Evolutionary conservation across 2,329 filamentous ascomycete species (phyloP), one percentile per base, ranked within the genome.

Genomic region (Diaporthe eres): DNA sequence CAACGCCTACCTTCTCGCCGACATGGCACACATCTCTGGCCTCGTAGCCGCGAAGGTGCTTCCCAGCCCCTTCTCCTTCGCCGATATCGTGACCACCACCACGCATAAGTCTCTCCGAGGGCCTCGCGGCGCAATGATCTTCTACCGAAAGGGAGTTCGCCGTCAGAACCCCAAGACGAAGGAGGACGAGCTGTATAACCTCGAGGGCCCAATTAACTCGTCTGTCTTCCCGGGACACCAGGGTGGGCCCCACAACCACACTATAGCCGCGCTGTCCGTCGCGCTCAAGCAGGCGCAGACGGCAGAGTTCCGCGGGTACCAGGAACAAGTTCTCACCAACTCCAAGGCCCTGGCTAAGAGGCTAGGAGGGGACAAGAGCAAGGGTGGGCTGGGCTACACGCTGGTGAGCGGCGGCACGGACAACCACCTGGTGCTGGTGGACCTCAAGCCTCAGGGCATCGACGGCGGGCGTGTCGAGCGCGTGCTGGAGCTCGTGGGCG

Each of bases 221-320:
- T 98, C 96, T 74, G 97, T 99, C 77, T 99, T 99, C 89, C 97
- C 97, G 22, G 97, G 97, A 74, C 97, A 99, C 86, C 97, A 99
- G 85, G 97, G 97, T 83, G 97, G 97, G 34, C 97, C 97, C 72
- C 97, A 99, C 87, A 99, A 99, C 88, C 97, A 99, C 89, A 99
- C 97, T 80, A 99, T 99, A 84, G 97, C 97, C 49, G 97, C 97
- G 60, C 90, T 99, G 39, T 92, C 97, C 28, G 97, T 99, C 67
- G 97, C 97, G 17, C 90, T 99, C 76, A 97, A 98, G 87, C 97
- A 99, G 86, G 95, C 95, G 4, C 95, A 96, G 83, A 92, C 92
- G 8, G 91, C 93, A 67, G 96, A 98, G 82, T 99, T 99, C 89
- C 94, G 94, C 84, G 90, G 94, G 73, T 99, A 99, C 87, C 97